Conservation (phyloP, 2,329 filamentous ascomycete species). For the Pseudopithomyces maydicus region DNA sequence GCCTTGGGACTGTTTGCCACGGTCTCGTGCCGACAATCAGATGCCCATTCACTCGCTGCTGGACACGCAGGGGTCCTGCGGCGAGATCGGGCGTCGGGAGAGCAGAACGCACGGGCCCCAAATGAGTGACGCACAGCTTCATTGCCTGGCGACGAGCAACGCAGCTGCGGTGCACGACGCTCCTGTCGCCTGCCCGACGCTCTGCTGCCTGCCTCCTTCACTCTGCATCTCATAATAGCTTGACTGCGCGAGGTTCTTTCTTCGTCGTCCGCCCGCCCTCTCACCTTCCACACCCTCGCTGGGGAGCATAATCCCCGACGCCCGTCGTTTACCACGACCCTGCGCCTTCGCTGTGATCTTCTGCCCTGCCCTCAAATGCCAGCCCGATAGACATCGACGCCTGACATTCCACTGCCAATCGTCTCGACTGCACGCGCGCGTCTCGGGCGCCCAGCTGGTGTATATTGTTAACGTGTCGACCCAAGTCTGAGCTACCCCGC, state of each 20-base stretch:
- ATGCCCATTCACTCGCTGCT: conserved; percentile 26
- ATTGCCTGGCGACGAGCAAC: conserved; percentile 1
- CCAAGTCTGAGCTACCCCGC: conserved; percentile 29
- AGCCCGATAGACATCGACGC: conserved; percentile 8
- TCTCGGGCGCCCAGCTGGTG: background rate
- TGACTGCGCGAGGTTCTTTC: background rate
- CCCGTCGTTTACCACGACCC: background rate
- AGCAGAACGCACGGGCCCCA: background rate
- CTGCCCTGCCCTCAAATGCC: conserved; percentile 10
- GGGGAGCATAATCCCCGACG: background rate
- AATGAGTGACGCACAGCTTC: conserved; percentile 10
- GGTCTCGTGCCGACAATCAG: conserved; percentile 22
- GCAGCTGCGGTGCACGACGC: background rate
- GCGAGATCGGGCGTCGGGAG: conserved; percentile 3
- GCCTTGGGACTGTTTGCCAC: conserved; percentile 25
- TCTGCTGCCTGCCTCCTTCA: conserved; percentile 10
- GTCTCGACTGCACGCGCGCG: background rate
- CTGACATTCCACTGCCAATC: background rate
- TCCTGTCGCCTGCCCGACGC: background rate
- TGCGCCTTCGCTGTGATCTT: conserved; percentile 10
- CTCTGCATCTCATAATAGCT: background rate
- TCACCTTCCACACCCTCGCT: background rate
- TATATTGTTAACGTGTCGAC: conserved; percentile 11
- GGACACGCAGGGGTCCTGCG: conserved; percentile 19
- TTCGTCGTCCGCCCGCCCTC: background rate